Base-by-base conservation (phyloP, 768 basidiomycete genomes). In the Gloeopeniophorella convolvens region DNA sequence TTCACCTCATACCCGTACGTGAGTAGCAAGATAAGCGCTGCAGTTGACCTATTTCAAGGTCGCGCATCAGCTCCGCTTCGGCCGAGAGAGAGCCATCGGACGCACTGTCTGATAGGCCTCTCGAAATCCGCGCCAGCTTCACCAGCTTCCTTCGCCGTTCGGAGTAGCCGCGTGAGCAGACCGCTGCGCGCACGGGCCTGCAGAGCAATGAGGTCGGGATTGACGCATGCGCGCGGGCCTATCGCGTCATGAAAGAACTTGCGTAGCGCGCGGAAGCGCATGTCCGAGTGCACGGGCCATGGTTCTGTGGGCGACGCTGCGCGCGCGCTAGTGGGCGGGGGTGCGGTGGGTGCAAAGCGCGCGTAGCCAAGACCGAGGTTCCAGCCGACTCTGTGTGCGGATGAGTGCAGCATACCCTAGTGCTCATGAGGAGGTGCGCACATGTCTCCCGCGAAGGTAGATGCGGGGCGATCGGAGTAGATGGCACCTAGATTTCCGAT, bases 241-340 rank as follows among this genome's bases (percentile, higher is more conserved):
- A 70, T 67, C 46, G 62, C 63, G 4, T 61, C 48, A 16, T 67
- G 62, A 54, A 68, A 66, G 9, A 71, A 50, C 13, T 63, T 57
- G 18, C 69, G 59, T 45, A 70, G 62, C 42, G 68, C 67, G 27
- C 62, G 62, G 57, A 70, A 70, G 8, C 68, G 67, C 4, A 59
- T 26, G 9, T 48, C 20, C 3, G 46, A 48, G 35, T 39, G 32
- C 31, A 48, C 26, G 5, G 46, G 46, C 26, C 39, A 39, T 9
- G 36, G 46, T n/a, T n/a, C n/a, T n/a, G n/a, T n/a, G n/a, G n/a
- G n/a, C 11, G 44, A 45, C 20, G 23, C 26, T 24, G 9, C 11
- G 0, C 12, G 24, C 13, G 28, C 23, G 5, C 3, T 37, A 27
- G 20, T 13, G 21, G 18, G 15, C 13, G 7, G 9, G 9, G 46